phyloP scores from a whole-genome alignment of 805 yeast genomes.

The Saccharomycopsis amapae region DNA sequence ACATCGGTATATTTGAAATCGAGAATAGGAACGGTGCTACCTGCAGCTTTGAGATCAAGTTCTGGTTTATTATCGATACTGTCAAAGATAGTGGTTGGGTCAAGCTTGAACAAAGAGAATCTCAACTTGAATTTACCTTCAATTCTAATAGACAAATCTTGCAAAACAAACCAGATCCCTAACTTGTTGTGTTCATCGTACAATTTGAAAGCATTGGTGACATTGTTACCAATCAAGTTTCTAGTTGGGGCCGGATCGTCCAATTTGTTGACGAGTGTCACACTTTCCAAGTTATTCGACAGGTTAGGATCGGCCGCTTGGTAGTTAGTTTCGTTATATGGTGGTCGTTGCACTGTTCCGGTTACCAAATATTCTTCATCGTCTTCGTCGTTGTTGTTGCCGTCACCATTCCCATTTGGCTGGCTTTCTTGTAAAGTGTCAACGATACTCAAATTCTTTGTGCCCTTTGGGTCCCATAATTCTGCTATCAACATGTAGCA shows the following conservation, averaged over 20 bases:
- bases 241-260: constrained; percentile 28
- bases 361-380: neutral
- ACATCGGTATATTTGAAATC: constrained; percentile 29
- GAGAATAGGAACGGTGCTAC: constrained; percentile 23
- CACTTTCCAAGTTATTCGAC: constrained; percentile 15
- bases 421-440: constrained; percentile 21
- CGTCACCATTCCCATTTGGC: constrained; percentile 5
- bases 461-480: constrained; percentile 34
- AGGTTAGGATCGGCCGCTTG: constrained; percentile 8
- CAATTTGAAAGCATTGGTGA: constrained; percentile 33
- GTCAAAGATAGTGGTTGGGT: constrained; percentile 21
- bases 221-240: constrained; percentile 35
- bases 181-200: constrained; percentile 30
- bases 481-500: constrained; percentile 33
- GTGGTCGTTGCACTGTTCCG: constrained; percentile 1
- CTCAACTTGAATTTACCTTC: constrained; percentile 37
- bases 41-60: constrained; percentile 13
- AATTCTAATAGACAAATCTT: constrained; percentile 36
- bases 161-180: constrained; percentile 38
- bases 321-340: constrained; percentile 18
- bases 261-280: constrained; percentile 21
- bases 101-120: constrained; percentile 31
- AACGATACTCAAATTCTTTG: constrained; percentile 21
- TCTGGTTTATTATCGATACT: constrained; percentile 5
- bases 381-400: neutral